Base-by-base conservation (phyloP, 2,329 filamentous ascomycete species). In the Penicillium sp. region DNA sequence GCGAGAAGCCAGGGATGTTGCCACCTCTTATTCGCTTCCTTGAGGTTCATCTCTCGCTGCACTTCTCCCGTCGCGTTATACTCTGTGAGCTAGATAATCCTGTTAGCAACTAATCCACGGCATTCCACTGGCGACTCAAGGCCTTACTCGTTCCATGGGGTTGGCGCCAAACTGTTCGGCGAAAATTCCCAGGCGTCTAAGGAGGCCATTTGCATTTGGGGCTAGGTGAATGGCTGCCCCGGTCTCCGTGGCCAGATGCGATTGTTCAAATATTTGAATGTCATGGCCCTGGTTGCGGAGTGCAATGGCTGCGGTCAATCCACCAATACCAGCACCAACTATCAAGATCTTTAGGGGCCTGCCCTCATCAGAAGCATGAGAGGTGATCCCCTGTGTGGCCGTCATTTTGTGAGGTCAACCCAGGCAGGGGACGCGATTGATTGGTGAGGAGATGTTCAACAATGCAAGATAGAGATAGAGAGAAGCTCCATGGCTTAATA, bases 1-100 rank as follows among this genome's bases (percentile, higher is more conserved):
- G 72, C 73, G 3, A 82, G 67, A 2, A 74, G 69, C 78, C 78
- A 78, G 28, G 67, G 65, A 63, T 70, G 35, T 6, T 34, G 32
- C 32, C 32, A 34, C 32, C 6, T 34, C n/a, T 34, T 34, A 8
- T 34, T 34, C n/a, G 32, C 4, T 9, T 34, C n/a, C 32, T 8
- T 34, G 4, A 34, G 32, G 32, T 34, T 4, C 6, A 34, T 3
- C 32, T 5, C n/a, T 2, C 32, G 32, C 10, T 34, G n/a, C 32
- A 34, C 3, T 19, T 34, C 32, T 34, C 32, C 32, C 10, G 32
- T 34, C n/a, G n/a, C n/a, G 32, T 4, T 34, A 34, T 34, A 34
- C n/a, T 34, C n/a, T 3, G 32, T 34, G 32, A 19, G 32, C 32
- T 34, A 4, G 32, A 19, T 4, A 17, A 8, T 3, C n/a, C 4